Base-by-base conservation (phyloP, 1,284 basidiomycete genomes). In the Ustilago vetiveriae region DNA sequence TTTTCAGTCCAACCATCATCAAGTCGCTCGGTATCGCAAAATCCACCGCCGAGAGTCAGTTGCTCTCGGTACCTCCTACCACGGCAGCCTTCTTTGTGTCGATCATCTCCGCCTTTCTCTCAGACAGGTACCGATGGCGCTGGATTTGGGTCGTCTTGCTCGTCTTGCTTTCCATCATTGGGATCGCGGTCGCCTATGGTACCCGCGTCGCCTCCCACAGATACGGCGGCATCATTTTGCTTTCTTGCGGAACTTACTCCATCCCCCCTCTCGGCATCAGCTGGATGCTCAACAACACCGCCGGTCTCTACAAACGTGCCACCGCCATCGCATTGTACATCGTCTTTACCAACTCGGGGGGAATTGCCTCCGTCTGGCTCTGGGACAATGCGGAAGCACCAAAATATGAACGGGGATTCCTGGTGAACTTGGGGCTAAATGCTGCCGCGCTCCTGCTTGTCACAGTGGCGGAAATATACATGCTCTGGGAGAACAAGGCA, bases 1-100 rank as follows among this genome's bases (percentile, higher is more conserved):
- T 78, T 42, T 80, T 80, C 63, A 56, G 67, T 11, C 76, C 78
- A 2, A 75, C 67, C n/a, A 77, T 80, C 58, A 73, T 79, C 50
- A 62, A 68, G 30, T 33, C 48, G 17, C 68, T 74, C 14, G 50
- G 46, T 17, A 59, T 79, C 14, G 62, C 60, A 30, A 57, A 52
- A 9, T 55, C 71, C 17, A 70, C 69, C 1, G 52, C 57, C 9
- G 53, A 75, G 30, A 41, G 65, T 29, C 74, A 74, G 65, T 69
- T 80, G 32, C 72, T 80, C 24, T 69, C 75, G 22, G 69, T 70
- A 11, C 78, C 78, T 0, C 76, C 76, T 6, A 78, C 63, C 19
- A 65, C 72, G 3, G 70, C 60, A 16, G 59, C 77, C 8, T 80
- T 80, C 44, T 37, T 76, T 21, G 64, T 76, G 38, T 67, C 69